Percentiles rank a stretch among this genome's conserved stretches.
Conservation (phyloP, 441 rosid species). For the Erodium texanum region DNA sequence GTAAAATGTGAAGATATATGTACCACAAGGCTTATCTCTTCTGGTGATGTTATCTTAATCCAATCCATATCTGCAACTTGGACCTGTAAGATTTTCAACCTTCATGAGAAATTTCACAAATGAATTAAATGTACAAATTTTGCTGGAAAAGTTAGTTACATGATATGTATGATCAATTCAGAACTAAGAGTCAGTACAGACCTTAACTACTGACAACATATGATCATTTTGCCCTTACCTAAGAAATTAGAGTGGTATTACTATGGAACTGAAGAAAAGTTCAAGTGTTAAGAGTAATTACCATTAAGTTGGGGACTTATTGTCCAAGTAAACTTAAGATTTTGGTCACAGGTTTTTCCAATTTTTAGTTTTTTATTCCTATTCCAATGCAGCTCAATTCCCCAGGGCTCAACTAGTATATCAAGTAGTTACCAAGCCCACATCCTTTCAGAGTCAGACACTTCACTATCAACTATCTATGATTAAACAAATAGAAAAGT, state of each 20-base stretch:
- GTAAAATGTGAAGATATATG: constrained; percentile 17
- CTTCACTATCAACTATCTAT: too few species aligned
- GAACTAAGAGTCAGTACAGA: not conserved
- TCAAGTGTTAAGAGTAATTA: too few species aligned
- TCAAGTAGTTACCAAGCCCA: too few species aligned
- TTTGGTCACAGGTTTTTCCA: too few species aligned
- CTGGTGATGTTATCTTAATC: constrained; percentile 72
- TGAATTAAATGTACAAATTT: not conserved
- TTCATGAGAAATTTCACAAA: constrained; percentile 18
- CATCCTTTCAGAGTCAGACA: too few species aligned
- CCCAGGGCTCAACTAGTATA: too few species aligned
- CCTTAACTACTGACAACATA: not conserved
- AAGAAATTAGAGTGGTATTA: not conserved
- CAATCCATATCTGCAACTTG: constrained; percentile 91
- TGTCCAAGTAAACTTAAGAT: too few species aligned
- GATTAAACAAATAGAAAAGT: too few species aligned
- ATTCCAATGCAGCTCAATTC: too few species aligned
- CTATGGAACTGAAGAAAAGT: not conserved
- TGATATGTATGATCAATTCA: constrained; percentile 5
- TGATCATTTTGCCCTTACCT: not conserved
- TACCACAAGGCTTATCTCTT: constrained; percentile 83
- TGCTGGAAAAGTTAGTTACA: not conserved
- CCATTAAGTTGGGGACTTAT: too few species aligned
- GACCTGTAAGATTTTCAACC: constrained; percentile 42
- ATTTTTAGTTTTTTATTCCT: too few species aligned